Conservation (phyloP, 441 rosid species). For the Pelargonium fulgidum region DNA sequence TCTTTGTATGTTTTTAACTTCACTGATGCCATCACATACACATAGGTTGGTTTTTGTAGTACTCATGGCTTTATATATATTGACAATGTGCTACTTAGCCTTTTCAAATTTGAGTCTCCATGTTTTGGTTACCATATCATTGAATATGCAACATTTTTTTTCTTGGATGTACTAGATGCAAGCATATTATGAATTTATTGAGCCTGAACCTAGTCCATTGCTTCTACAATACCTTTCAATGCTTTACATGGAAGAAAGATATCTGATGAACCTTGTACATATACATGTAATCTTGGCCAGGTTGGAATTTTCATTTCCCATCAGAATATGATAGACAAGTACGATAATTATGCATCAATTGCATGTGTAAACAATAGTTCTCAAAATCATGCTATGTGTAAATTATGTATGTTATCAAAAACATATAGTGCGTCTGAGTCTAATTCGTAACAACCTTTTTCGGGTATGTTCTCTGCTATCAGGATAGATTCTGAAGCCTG, state of each 20-base stretch:
- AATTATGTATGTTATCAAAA: background rate
- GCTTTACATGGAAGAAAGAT: background rate
- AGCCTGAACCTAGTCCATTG: too few species aligned
- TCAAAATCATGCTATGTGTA: background rate
- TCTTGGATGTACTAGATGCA: background rate
- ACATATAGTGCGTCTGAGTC: background rate
- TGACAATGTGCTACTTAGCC: background rate
- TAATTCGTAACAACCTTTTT: conserved; percentile 3
- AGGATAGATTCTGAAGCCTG: conserved; percentile 87
- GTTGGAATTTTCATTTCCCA: conserved; percentile 8
- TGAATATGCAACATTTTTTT: background rate
- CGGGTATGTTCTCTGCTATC: conserved; percentile 40
- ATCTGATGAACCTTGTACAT: background rate
- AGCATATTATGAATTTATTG: too few species aligned
- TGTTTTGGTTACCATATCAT: background rate
- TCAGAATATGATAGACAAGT: background rate
- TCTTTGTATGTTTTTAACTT: background rate
- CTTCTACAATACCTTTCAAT: too few species aligned
- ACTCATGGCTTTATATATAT: too few species aligned
- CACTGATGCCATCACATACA: background rate
- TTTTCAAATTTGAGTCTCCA: background rate
- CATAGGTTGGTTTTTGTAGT: background rate
- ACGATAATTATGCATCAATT: background rate
- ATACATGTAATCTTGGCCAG: background rate
- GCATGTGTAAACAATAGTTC: conserved; percentile 6